Conservation (phyloP, 1,139 yeast species). For the Debaryomyces sp. region DNA sequence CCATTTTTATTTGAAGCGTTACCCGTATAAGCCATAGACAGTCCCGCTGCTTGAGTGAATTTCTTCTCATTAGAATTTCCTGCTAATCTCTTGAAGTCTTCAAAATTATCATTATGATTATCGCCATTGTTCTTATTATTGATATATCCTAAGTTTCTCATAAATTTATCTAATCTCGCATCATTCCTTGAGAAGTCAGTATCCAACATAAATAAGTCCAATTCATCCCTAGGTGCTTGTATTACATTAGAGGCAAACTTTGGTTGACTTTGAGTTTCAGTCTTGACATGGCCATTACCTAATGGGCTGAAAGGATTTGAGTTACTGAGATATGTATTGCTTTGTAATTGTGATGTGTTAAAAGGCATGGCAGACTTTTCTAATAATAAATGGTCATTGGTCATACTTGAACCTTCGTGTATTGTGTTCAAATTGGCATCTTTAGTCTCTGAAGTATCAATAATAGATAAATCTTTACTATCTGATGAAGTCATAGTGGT, state of each 20-base stretch:
- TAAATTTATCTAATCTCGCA: slow-evolving; percentile 14
- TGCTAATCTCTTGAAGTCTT: slow-evolving; percentile 3
- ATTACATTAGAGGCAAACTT: slow-evolving; percentile 2
- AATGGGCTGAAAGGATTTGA: neutral
- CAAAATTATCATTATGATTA: neutral
- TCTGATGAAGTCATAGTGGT: slow-evolving; percentile 1
- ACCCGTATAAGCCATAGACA: neutral
- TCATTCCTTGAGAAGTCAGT: slow-evolving; percentile 15
- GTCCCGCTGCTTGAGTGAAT: neutral
- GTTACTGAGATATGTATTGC: neutral
- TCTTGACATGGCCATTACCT: neutral
- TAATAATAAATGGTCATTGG: neutral
- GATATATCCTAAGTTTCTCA: slow-evolving; percentile 17
- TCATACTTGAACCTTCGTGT: neutral
- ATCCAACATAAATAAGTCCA: slow-evolving; percentile 16
- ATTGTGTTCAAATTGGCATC: neutral
- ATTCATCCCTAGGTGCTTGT: slow-evolving; percentile 11
- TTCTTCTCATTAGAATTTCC: neutral
- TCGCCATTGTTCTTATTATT: slow-evolving; percentile 1
- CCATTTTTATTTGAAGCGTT: neutral
- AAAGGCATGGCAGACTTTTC: neutral
- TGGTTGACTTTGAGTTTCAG: neutral
- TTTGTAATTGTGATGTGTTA: neutral
- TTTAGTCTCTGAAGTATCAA: neutral
- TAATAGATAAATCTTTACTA: neutral